Percentiles rank a stretch among this genome's conserved stretches.
phyloP scores from a whole-genome alignment of 2,329 filamentous ascomycete genomes.

The Nemania serpens region DNA sequence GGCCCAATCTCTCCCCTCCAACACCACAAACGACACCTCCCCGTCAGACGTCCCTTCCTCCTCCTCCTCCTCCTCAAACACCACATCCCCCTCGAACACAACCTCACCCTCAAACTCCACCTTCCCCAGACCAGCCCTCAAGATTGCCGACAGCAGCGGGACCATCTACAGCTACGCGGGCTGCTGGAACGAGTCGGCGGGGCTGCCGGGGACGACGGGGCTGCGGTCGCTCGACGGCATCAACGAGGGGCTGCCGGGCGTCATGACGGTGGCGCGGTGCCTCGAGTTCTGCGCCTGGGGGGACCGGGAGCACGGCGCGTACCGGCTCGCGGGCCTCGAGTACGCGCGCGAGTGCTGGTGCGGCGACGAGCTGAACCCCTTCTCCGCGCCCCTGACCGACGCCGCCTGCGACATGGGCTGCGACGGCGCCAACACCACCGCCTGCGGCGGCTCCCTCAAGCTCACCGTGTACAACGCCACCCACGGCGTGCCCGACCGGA shows the following conservation, averaged over 20 bases:
- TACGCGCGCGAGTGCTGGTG: slow-evolving; percentile 66
- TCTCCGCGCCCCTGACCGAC: slow-evolving; percentile 54
- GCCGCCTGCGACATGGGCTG: slow-evolving; percentile 56
- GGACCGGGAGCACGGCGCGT: slow-evolving; percentile 39
- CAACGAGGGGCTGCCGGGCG: slow-evolving; percentile 46
- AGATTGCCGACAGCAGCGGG: slow-evolving; percentile 19
- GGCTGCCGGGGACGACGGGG: slow-evolving; percentile 46
- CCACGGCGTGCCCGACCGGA: not conserved
- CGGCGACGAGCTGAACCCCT: slow-evolving; percentile 52
- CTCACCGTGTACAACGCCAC: slow-evolving; percentile 50
- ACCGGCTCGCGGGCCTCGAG: slow-evolving; percentile 59
- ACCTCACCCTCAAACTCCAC: not conserved
- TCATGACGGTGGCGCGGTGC: slow-evolving; percentile 58
- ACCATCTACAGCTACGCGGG: slow-evolving; percentile 56
- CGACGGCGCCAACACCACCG: slow-evolving; percentile 54
- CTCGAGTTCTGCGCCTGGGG: slow-evolving; percentile 53
- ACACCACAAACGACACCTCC: not conserved
- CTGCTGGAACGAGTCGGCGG: slow-evolving; percentile 64
- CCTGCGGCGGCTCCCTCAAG: slow-evolving; percentile 59
- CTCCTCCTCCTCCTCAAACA: not conserved
- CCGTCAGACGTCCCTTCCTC: not conserved
- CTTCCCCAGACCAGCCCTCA: slow-evolving; percentile 2
- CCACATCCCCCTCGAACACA: not conserved
- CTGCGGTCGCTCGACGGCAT: slow-evolving; percentile 51
- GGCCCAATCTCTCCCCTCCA: not conserved